Percentiles rank a stretch among this genome's conserved stretches.
Conservation (phyloP, 1,139 yeast genomes). For the Blastobotrys malaysiensis region DNA sequence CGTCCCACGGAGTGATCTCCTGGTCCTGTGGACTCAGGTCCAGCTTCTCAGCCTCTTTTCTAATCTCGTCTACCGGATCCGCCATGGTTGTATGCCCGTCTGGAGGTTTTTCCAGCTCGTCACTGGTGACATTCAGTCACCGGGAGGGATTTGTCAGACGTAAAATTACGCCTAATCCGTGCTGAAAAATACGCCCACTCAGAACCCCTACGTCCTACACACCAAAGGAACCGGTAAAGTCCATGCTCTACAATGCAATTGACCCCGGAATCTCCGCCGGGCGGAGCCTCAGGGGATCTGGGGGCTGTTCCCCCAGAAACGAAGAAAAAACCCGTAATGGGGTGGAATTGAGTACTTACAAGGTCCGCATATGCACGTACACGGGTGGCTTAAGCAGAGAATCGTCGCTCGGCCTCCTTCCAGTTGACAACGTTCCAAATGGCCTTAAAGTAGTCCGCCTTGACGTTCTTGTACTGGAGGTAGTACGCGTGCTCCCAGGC, state of each 20-base stretch:
- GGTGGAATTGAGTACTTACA: conserved; percentile 6
- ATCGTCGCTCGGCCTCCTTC: conserved; percentile 84
- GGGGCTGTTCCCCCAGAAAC: no score
- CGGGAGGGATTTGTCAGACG: background rate
- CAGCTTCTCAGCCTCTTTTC: conserved; percentile 16
- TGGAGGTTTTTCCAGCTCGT: background rate
- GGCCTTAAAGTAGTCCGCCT: conserved; percentile 91
- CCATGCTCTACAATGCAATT: background rate
- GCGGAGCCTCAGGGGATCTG: no score
- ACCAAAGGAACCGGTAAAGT: no score
- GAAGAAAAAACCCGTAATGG: background rate
- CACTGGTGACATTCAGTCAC: background rate
- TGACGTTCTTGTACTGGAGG: conserved; percentile 91
- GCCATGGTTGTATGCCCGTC: background rate
- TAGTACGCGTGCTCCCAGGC: conserved; percentile 99
- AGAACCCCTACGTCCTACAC: background rate
- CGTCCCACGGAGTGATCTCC: conserved; percentile 97
- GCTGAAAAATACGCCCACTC: background rate
- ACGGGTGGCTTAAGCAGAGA: conserved; percentile 11
- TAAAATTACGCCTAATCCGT: background rate
- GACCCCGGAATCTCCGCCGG: background rate
- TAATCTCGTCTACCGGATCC: conserved; percentile 12
- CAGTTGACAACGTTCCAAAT: conserved; percentile 97
- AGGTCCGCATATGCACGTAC: no score
- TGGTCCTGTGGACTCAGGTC: conserved; percentile 27